These are phyloP conservation scores for Penicillium italicum DNA, from an alignment of 2,329 filamentous ascomycete genomes.

Conservation along the genomic window DNA sequence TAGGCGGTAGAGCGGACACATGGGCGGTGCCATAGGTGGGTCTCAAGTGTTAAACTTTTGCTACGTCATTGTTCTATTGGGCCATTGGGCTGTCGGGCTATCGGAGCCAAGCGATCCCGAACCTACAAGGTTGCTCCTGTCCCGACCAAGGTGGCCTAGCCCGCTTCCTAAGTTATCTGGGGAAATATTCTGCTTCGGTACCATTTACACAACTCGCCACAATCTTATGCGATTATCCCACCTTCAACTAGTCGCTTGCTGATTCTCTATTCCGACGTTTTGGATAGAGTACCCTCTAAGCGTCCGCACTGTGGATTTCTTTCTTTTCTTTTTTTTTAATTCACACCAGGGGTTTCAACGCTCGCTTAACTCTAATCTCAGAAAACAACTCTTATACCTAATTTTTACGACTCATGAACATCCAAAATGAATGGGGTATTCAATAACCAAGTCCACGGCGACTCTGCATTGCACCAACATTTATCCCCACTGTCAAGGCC, in stretches of 20 bases:
- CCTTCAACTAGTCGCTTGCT: not conserved
- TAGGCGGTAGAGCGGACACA: too few relatives aligned
- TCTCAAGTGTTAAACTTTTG: too few relatives aligned
- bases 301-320: not conserved
- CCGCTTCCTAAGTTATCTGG: too few relatives aligned
- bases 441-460: not conserved
- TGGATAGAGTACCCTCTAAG: not conserved
- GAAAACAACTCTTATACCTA: not conserved
- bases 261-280: not conserved
- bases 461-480: not conserved
- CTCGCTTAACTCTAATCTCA: not conserved
- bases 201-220: not conserved
- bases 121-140: not conserved
- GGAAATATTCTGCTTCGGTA: not conserved
- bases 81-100: not conserved
- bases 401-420: not conserved
- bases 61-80: too few relatives aligned
- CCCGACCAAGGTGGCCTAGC: too few relatives aligned
- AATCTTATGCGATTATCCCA: not conserved
- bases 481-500: not conserved
- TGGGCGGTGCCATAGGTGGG: too few relatives aligned
- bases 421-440: not conserved
- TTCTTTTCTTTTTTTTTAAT: not conserved
- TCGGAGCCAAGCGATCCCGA: not conserved
- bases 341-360: not conserved